Base-by-base conservation (phyloP, 331 rosid genomes). In the Dryas integrifolia region DNA sequence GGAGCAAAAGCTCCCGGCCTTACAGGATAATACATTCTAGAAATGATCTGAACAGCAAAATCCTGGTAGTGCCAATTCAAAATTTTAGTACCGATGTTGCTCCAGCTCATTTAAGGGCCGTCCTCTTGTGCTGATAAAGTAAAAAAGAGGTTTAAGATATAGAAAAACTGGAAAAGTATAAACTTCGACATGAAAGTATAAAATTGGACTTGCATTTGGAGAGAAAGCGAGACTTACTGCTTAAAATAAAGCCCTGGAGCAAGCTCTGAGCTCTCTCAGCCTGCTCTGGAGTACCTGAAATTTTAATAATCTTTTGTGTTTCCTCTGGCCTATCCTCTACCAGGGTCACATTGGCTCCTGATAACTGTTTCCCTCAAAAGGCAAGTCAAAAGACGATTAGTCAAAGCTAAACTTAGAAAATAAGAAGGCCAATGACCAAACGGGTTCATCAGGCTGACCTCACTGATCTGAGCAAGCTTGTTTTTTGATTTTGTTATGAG, bases 181-280 rank as follows among this genome's bases (percentile, higher is more conserved):
- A 14, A 38, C 4, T 24, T 30, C 21, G 9, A 70, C 52, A 70
- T 41, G 51, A 12, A 30, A 58, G 49, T 21, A 1, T 30, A 30
- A 30, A 30, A 30, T 30, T 30, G 35, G 35, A 30, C 35, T 30
- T 2, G 21, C 15, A 13, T 14, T 7, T 15, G 15, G 38, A 51
- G 26, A 39, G 44, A 72, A 51, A 13, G 64, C 70, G 76, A 58
- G 76, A 74, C 96, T 87, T 82, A 92, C 99, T 82, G 91, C 99
- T 95, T 82, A 95, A 85, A 73, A 95, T 92, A 80, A 95, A 92
- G 64, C 99, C 99, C 72, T 92, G 99, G 77, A 95, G 91, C 86
- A 95, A 85, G 90, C 98, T 92, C 84, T 95, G 99, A 52, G 96
- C 99, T 85, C 97, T 85, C 84, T 95, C 98, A 3, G 96, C 96